Evolutionary conservation across 169 alveolate species (phyloP).

Genomic region (Eimeria nieschulzi): DNA sequence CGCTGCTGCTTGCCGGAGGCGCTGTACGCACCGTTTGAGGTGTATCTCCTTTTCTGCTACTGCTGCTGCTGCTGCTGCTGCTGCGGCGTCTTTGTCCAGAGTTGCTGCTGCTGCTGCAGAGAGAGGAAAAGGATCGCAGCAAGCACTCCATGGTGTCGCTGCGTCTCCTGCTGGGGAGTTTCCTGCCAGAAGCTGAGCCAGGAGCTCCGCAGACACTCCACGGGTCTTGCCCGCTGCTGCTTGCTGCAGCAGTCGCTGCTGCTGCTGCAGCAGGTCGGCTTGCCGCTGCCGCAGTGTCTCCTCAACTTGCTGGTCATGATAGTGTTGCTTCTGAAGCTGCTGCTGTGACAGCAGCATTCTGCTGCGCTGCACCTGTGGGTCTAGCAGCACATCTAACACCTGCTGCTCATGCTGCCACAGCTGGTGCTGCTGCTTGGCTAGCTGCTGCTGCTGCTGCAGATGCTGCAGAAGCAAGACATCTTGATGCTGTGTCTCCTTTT

Average conservation of each 20-base stretch:
- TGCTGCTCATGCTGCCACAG: conserved; percentile 26
- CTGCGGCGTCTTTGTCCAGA: conserved; percentile 30
- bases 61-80: conserved; percentile 29
- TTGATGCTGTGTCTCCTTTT: neutral
- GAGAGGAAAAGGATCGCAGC: neutral
- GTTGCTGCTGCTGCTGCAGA: conserved; percentile 19
- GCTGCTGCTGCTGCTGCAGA: neutral
- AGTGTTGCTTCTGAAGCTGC: neutral
- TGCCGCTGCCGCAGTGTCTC: conserved; percentile 17
- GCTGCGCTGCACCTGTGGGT: conserved; percentile 26
- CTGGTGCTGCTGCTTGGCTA: conserved; percentile 8
- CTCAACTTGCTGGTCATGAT: neutral
- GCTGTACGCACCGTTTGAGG: neutral
- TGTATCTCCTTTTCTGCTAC: conserved; percentile 5
- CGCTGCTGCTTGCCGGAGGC: conserved; percentile 9
- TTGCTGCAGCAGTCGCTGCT: conserved; percentile 16
- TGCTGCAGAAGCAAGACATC: neutral
- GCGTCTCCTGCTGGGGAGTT: neutral
- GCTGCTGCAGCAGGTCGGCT: conserved; percentile 29
- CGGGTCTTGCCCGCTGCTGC: neutral
- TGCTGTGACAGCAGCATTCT: conserved; percentile 15
- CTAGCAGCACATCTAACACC: conserved; percentile 1
- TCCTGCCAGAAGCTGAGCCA: neutral
- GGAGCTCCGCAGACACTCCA: neutral
- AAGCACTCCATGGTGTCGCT: neutral